Evolutionary conservation across 305 asterid genomes (phyloP), one percentile per base, ranked within the genome.

Genomic region (Striga hermonthica): DNA sequence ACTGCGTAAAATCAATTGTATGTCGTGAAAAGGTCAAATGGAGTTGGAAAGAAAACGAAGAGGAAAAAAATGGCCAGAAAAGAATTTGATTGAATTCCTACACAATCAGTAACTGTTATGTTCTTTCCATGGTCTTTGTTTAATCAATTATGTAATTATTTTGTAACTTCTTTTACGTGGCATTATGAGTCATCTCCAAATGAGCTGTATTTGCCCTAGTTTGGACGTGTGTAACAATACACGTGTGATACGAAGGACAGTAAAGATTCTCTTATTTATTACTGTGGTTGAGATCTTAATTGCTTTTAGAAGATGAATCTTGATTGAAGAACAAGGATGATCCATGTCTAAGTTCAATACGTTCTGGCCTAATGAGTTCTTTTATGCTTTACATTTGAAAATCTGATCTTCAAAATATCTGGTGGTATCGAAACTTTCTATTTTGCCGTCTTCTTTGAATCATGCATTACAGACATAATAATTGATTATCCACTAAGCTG

Each of bases 211-310:
- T 12, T 16, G 58, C 58, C 58, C 58, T 31, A 6, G n/a, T 7
- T 50, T 13, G 57, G 57, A 14, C 15, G 13, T 9, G 11, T 16
- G 28, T 8, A 35, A 35, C 28, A 4, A 22, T 28, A 53, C 58
- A 54, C 39, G 38, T 54, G 38, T 54, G 59, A 54, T 54, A 22
- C 38, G 6, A 54, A 54, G 59, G 31, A 54, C 59, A 54, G 16
- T 54, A 6, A 16, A 54, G 37, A 11, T 8, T 38, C 57, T 1
- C 9, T 12, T 53, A 22, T 53, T 53, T 22, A 53, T 53, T 22
- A 15, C 22, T 13, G 9, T 50, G 56, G 9, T 50, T 50, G 56
- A 50, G 56, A 50, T 50, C 38, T 53, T 38, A 38, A 54, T n/a
- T 16, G 16, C 9, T 28, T 22, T 54, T 9, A 54, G 59, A 54